Evolutionary conservation across 202 grass and related monocot species (phyloP).

Genomic region (Bolboschoenoplectus hybrid): DNA sequence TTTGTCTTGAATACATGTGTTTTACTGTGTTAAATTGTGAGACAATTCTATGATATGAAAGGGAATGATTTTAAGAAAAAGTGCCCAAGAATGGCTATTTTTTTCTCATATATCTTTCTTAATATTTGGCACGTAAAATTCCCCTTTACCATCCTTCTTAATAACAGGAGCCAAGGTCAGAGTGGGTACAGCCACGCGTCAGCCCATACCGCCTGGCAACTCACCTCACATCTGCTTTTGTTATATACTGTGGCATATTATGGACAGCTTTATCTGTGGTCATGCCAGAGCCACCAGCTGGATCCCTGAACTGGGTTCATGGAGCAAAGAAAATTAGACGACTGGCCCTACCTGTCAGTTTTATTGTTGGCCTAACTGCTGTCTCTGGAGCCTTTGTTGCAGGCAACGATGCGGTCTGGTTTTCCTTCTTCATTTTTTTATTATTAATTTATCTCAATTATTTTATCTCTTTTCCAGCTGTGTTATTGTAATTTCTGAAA

Average conservation of each 20-base stretch:
- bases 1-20: not conserved
- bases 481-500: not conserved
- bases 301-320: constrained; percentile 69
- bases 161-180: constrained; percentile 80
- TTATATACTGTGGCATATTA: constrained; percentile 91
- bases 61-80: not conserved
- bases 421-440: constrained; percentile 20
- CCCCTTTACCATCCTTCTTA: constrained; percentile 6
- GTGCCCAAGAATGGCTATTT: constrained; percentile 23
- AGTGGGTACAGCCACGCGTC: constrained; percentile 91
- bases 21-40: not conserved
- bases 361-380: constrained; percentile 77
- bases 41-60: not conserved
- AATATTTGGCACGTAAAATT: not conserved
- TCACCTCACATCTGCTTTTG: constrained; percentile 93
- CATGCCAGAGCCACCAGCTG: constrained; percentile 76
- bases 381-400: constrained; percentile 95
- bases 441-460: constrained; percentile 10
- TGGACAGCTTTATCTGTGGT: constrained; percentile 94
- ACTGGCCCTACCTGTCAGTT: constrained; percentile 74
- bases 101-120: constrained; percentile 27
- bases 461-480: not conserved
- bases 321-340: constrained; percentile 78
- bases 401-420: constrained; percentile 90
- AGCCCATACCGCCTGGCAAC: constrained; percentile 91